phyloP scores from a whole-genome alignment of 2,329 filamentous ascomycete species.

The Hypoxylon sp. region DNA sequence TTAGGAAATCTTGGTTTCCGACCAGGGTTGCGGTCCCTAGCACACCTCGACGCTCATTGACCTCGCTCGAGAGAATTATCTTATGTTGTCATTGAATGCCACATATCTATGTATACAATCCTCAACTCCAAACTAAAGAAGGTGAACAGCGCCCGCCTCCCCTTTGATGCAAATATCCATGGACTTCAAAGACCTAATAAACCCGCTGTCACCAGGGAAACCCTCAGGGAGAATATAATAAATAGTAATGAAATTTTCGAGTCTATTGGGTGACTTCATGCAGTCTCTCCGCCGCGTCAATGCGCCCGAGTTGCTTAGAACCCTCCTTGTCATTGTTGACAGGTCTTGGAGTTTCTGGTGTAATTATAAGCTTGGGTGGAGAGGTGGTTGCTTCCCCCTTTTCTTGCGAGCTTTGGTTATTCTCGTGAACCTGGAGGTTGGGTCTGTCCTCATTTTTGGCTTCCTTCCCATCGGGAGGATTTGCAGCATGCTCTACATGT shows the following conservation, averaged over 20 bases:
- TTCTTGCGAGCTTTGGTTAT: conserved; percentile 24
- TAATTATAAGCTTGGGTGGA: conserved; percentile 64
- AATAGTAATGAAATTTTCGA: conserved; percentile 4
- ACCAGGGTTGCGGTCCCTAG: neutral
- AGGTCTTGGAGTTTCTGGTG: conserved; percentile 64
- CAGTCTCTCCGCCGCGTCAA: conserved; percentile 56
- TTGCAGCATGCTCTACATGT: conserved; percentile 55
- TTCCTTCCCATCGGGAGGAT: conserved; percentile 30
- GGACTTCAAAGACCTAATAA: conserved; percentile 30
- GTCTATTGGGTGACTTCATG: conserved; percentile 57
- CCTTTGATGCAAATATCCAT: conserved; percentile 42
- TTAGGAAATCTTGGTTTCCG: conserved; percentile 24
- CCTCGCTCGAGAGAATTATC: conserved; percentile 35
- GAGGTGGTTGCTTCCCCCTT: conserved; percentile 42
- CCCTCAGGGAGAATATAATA: conserved; percentile 12
- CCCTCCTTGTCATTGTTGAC: conserved; percentile 55
- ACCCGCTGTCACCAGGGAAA: conserved; percentile 12
- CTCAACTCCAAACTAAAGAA: conserved; percentile 38
- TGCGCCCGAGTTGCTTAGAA: conserved; percentile 62
- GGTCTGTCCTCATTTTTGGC: conserved; percentile 31
- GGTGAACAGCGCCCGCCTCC: conserved; percentile 35
- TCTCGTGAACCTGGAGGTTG: conserved; percentile 49
- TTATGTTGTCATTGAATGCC: conserved; percentile 44
- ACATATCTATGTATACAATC: conserved; percentile 49
- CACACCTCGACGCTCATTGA: conserved; percentile 23